Base-by-base conservation (phyloP, 73 alveolate genomes). In the Paraurostyla sp. region DNA sequence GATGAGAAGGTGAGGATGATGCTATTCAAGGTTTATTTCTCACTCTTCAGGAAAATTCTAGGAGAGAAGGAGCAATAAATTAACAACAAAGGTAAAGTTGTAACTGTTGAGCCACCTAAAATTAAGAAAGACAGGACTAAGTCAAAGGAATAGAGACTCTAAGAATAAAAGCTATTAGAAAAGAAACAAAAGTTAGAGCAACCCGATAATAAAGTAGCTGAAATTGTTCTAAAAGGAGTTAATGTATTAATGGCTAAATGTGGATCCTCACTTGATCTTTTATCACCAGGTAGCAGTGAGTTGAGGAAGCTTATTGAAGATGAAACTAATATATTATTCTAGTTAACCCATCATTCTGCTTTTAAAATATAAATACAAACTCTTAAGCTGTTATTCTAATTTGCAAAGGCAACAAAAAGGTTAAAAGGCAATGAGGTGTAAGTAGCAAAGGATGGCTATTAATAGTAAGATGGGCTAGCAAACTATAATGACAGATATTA, bases 401-500 rank as follows among this genome's bases (percentile, higher is more conserved):
- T 95, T 50, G 94, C 93, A 13, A 91, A 92, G 42, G 71, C 94
- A 62, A 95, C 94, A 43, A 95, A 96, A 36, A 36, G 25, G 32
- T 0, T 76, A 7, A 73, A 73, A 4, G 9, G 52, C 6, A 18
- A 25, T 15, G 87, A 73, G 45, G 35, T 51, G 4, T n/a, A 76
- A 41, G 41, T 65, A 2, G 82, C 82, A 13, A 65, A 73, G 52
- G 86, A 43, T 22, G 76, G 30, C 35, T 38, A 49, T 20, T 68
- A 62, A 7, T 22, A 25, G 4, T 52, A 48, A 23, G 27, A 23
- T n/a, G 20, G 25, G 29, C 49, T 54, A 7, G 81, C 80, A 54
- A 82, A 62, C 69, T 87, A 93, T n/a, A 50, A 75, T 18, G 98
- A 96, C 62, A 76, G 99, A 89, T 97, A 88, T 88, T 97, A 97